These are phyloP conservation scores for Aquilaria agallochum DNA, from an alignment of 441 rosid genomes.

Conservation along the genomic window DNA sequence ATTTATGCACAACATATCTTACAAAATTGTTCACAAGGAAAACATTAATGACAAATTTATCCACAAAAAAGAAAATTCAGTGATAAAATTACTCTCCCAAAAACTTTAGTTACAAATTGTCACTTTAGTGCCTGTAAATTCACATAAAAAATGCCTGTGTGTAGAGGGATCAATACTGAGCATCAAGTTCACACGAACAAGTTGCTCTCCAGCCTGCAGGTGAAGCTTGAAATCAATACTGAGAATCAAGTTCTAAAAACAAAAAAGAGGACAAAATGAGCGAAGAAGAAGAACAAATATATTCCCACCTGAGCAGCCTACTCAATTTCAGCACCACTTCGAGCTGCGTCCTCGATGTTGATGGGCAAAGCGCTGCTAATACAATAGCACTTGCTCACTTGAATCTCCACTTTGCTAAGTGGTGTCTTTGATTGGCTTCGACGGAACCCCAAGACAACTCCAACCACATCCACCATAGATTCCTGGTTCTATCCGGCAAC, in stretches of 20 bases:
- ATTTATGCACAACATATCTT: no score
- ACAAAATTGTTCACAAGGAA: no score
- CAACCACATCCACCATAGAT: slow-evolving; percentile 52
- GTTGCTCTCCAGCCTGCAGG: slow-evolving; percentile 52
- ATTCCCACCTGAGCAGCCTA: slow-evolving; percentile 49
- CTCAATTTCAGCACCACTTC: slow-evolving; percentile 74
- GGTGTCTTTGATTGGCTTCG: slow-evolving; percentile 49
- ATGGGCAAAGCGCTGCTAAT: slow-evolving; percentile 61
- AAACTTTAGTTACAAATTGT: no score
- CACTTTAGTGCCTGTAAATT: slow-evolving; percentile 44
- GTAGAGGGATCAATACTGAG: slow-evolving; percentile 73
- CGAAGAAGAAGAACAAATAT: neutral
- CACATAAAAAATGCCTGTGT: slow-evolving; percentile 72
- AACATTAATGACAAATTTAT: no score
- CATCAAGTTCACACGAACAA: slow-evolving; percentile 49
- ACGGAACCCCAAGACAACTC: slow-evolving; percentile 47
- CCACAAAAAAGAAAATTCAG: no score
- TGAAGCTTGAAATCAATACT: neutral
- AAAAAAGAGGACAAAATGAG: neutral
- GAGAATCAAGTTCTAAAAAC: neutral
- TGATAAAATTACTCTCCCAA: no score
- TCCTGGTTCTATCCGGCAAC: slow-evolving; percentile 50
- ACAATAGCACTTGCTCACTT: slow-evolving; percentile 56
- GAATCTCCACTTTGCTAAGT: slow-evolving; percentile 65
- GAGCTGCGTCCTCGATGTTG: slow-evolving; percentile 74